phyloP scores from a whole-genome alignment of 108 stramenopile genomes.

The Nitzschia putrida region DNA sequence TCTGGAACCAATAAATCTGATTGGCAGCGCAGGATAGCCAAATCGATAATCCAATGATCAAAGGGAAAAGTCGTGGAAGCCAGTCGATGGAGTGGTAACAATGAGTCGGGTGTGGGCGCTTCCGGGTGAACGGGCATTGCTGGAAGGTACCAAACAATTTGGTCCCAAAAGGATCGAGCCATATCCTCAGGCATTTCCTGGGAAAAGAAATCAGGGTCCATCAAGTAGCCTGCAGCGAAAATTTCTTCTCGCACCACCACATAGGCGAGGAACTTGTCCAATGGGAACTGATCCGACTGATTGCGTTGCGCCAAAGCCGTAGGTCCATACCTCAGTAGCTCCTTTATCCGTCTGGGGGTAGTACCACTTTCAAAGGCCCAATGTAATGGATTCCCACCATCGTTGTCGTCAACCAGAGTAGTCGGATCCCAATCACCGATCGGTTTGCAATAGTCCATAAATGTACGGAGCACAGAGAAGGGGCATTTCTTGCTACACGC shows the following conservation, averaged over 20 bases:
- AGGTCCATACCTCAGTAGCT: conserved; percentile 18
- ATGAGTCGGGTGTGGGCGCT: neutral
- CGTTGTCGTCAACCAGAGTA: conserved; percentile 13
- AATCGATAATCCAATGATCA: conserved; percentile 26
- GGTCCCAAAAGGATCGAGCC: conserved; percentile 13
- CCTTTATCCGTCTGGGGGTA: conserved; percentile 26
- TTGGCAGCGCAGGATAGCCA: conserved; percentile 18
- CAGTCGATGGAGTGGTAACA: conserved; percentile 27
- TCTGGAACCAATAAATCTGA: conserved; percentile 11
- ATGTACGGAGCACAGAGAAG: conserved; percentile 13
- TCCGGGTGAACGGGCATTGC: neutral
- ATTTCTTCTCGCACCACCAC: conserved; percentile 6
- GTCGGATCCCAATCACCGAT: conserved; percentile 23
- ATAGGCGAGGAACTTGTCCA: conserved; percentile 29
- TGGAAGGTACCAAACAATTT: conserved; percentile 19
- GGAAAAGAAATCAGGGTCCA: conserved; percentile 10
- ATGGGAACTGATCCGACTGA: conserved; percentile 16
- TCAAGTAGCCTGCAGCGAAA: no score
- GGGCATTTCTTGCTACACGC: conserved; percentile 38
- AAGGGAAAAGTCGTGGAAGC: conserved; percentile 14
- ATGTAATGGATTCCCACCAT: conserved; percentile 39
- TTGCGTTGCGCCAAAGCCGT: conserved; percentile 20
- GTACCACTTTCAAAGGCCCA: conserved; percentile 34
- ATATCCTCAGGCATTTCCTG: conserved; percentile 23
- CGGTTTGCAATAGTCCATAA: conserved; percentile 39